These are phyloP conservation scores for Kodamaea plutei DNA, from an alignment of 1,139 yeast genomes.

Conservation along the genomic window DNA sequence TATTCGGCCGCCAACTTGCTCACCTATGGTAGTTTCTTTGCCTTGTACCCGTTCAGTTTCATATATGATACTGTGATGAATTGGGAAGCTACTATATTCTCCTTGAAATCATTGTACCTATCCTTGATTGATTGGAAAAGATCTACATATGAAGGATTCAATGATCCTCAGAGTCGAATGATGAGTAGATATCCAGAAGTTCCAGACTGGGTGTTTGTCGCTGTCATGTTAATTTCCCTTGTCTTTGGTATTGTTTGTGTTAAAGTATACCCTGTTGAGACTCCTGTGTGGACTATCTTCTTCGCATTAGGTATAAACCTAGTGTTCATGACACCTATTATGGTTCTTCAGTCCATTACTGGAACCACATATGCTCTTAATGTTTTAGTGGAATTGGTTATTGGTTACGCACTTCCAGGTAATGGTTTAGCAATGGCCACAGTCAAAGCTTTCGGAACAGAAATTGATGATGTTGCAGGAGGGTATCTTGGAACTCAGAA, in stretches of 20 bases:
- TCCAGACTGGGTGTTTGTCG: slow-evolving; percentile 20
- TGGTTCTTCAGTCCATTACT: slow-evolving; percentile 34
- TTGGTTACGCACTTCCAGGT: slow-evolving; percentile 38
- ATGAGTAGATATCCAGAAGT: slow-evolving; percentile 22
- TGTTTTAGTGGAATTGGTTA: slow-evolving; percentile 37
- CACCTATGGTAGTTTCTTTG: slow-evolving; percentile 13
- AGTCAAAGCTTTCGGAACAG: slow-evolving; percentile 34
- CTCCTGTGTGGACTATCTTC: slow-evolving; percentile 33
- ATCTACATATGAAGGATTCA: slow-evolving; percentile 14
- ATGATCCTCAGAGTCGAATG: slow-evolving; percentile 19
- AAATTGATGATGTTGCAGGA: slow-evolving; percentile 58
- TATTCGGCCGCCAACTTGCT: slow-evolving; percentile 28
- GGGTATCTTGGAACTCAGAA: slow-evolving; percentile 53
- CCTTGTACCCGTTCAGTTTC: slow-evolving; percentile 15
- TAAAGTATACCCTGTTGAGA: slow-evolving; percentile 30
- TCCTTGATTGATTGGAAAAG: slow-evolving; percentile 8
- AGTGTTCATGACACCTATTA: slow-evolving; percentile 33
- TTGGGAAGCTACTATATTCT: slow-evolving; percentile 13
- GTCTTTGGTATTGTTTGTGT: slow-evolving; percentile 23
- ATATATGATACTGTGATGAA: slow-evolving; percentile 7
- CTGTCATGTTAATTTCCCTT: slow-evolving; percentile 17
- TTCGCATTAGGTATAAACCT: slow-evolving; percentile 34
- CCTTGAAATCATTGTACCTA: not conserved
- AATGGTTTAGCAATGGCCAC: slow-evolving; percentile 37
- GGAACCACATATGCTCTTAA: slow-evolving; percentile 37